Evolutionary conservation across 108 stramenopile genomes (phyloP), one percentile per base, ranked within the genome.

Genomic region (Fragilariopsis cylindrus): DNA sequence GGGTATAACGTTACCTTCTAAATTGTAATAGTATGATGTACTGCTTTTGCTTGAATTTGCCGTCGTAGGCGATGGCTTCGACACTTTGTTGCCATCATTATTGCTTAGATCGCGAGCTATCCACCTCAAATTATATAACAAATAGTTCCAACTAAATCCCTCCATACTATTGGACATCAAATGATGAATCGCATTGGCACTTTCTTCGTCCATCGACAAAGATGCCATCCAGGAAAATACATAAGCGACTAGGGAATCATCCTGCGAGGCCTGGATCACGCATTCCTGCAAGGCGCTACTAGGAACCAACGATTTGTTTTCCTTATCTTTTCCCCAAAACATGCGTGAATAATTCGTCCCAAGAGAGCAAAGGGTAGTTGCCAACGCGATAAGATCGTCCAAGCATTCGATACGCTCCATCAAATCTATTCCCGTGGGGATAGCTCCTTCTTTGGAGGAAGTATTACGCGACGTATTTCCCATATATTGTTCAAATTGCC

Each of bases 331-430:
- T n/a, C 77, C 52, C 89, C 90, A 95, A 75, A 95, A 95, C 9
- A 64, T 72, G 41, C 74, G 67, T 0, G 90, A 69, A 54, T 87
- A 88, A 30, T 85, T 57, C 11, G 86, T 78, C 62, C 83, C 82
- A 13, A 87, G 65, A 9, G 79, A 67, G 73, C 92, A 92, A 18
- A 95, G 57, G 16, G 77, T 57, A 7, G 82, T 71, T 3, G 87
- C 90, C 48, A 95, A 69, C 0, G 92, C 92, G 52, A 93, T 77
- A 13, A 95, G 71, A 76, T 95, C 94, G 65, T 95, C 94, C 71
- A 95, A 70, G 69, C 92, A 93, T 71, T 95, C 94, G 7, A 88
- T 90, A 12, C 94, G 79, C 70, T 86, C 70, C 80, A 87, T 77
- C 12, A 93, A n/a, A 82, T 95, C 92, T 48, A 91, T 86, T 42